These are phyloP conservation scores for Exidia glandulosa DNA, from an alignment of 768 basidiomycete genomes.

Conservation along the genomic window DNA sequence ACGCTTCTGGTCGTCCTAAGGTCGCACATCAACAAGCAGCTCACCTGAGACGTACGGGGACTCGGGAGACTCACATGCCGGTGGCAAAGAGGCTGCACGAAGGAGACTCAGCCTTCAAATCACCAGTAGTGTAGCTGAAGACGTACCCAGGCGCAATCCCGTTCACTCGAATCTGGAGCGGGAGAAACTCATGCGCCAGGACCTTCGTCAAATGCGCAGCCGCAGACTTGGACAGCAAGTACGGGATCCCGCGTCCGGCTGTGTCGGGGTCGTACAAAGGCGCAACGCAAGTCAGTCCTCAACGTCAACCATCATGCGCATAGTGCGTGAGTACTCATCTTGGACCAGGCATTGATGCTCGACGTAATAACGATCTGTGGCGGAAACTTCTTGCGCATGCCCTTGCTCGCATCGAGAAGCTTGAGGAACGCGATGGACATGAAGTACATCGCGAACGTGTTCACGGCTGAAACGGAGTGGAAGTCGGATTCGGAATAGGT, in stretches of 20 bases:
- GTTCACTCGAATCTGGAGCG: slow-evolving; percentile 36
- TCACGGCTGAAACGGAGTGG: slow-evolving; percentile 25
- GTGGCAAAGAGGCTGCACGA: background rate
- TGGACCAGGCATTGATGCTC: slow-evolving; percentile 45
- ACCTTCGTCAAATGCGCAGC: slow-evolving; percentile 35
- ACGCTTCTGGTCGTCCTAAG: background rate
- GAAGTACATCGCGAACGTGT: slow-evolving; percentile 40
- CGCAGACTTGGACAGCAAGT: slow-evolving; percentile 37
- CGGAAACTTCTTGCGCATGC: slow-evolving; percentile 27
- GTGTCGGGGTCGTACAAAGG: slow-evolving; percentile 29
- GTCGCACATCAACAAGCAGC: background rate
- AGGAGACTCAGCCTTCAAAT: background rate
- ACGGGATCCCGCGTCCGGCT: slow-evolving; percentile 29
- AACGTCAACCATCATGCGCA: too few relatives aligned
- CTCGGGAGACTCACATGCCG: slow-evolving; percentile 21
- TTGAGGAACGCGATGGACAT: slow-evolving; percentile 46
- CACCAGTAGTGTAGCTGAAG: background rate
- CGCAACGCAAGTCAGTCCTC: background rate
- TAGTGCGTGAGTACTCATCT: slow-evolving; percentile 15
- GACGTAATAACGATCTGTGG: slow-evolving; percentile 40
- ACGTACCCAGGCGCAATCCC: slow-evolving; percentile 33
- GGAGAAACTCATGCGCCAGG: slow-evolving; percentile 36
- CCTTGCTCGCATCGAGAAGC: slow-evolving; percentile 37
- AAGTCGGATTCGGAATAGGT: slow-evolving; percentile 27
- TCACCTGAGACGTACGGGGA: too few relatives aligned